phyloP scores from a whole-genome alignment of 1,284 basidiomycete genomes.

The Rhodotorula sp. region DNA sequence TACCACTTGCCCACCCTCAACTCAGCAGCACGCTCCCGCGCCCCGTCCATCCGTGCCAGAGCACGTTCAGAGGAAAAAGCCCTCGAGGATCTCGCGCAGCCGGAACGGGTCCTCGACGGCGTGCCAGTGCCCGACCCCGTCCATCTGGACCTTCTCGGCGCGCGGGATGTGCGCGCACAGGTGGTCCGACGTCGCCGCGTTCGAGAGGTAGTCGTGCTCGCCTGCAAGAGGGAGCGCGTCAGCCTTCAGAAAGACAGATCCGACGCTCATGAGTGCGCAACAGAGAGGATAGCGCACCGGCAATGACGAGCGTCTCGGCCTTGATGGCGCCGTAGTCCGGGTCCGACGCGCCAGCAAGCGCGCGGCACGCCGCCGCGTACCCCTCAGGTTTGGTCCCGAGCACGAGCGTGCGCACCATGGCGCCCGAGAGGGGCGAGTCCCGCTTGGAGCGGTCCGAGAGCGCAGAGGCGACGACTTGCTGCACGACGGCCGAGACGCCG shows the following conservation, averaged over 20 bases:
- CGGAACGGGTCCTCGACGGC: slow-evolving; percentile 20
- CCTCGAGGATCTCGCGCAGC: slow-evolving; percentile 17
- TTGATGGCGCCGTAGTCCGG: slow-evolving; percentile 35
- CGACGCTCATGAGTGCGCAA: not conserved
- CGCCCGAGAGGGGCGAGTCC: slow-evolving; percentile 20
- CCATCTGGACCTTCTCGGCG: slow-evolving; percentile 11
- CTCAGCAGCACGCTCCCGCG: not conserved
- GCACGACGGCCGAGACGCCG: slow-evolving; percentile 31
- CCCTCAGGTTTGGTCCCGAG: slow-evolving; percentile 19
- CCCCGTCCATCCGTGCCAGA: not conserved
- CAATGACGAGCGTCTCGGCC: slow-evolving; percentile 29
- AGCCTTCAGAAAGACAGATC: not conserved
- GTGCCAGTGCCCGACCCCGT: slow-evolving; percentile 40
- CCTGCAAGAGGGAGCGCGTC: not conserved
- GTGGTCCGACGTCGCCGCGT: slow-evolving; percentile 14
- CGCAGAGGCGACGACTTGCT: slow-evolving; percentile 27
- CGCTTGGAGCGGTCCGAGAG: slow-evolving; percentile 28
- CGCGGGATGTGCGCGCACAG: slow-evolving; percentile 12
- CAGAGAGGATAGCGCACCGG: slow-evolving; percentile 4
- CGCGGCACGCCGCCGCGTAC: slow-evolving; percentile 38
- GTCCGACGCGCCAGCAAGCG: slow-evolving; percentile 24
- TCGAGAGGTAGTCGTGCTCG: slow-evolving; percentile 30
- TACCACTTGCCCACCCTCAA: not conserved
- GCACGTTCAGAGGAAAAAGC: slow-evolving; percentile 1
- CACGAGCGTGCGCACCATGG: slow-evolving; percentile 33